phyloP scores from a whole-genome alignment of 305 asterid species.

The Fraxinus sp. region DNA sequence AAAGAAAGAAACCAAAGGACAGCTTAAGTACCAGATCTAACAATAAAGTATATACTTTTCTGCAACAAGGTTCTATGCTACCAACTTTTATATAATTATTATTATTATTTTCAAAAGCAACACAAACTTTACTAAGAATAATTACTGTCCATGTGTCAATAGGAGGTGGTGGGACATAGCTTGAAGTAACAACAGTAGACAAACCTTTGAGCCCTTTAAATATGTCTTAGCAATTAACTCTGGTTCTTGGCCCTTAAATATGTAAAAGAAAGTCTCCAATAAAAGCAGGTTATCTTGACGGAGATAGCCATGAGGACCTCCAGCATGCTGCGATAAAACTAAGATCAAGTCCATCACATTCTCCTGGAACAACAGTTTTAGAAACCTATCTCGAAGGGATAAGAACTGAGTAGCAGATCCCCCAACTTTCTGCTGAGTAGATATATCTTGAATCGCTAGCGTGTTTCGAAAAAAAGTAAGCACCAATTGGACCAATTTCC shows the following conservation, averaged over 20 bases:
- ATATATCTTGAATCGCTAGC: slow-evolving; percentile 83
- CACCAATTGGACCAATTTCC: slow-evolving; percentile 94
- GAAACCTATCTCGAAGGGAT: slow-evolving; percentile 70
- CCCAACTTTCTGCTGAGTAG: slow-evolving; percentile 73
- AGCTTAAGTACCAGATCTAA: neutral
- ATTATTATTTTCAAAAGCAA: neutral
- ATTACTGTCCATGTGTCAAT: neutral
- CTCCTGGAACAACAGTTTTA: slow-evolving; percentile 75
- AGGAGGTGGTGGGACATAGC: neutral
- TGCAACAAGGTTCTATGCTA: neutral
- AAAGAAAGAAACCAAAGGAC: neutral
- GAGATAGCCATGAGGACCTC: slow-evolving; percentile 66
- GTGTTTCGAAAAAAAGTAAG: slow-evolving; percentile 83
- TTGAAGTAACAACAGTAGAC: slow-evolving; percentile 25
- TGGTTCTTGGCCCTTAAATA: slow-evolving; percentile 87
- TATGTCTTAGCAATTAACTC: slow-evolving; percentile 66
- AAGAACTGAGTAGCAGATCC: slow-evolving; percentile 69
- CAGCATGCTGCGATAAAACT: slow-evolving; percentile 76
- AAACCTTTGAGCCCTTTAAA: slow-evolving; percentile 64
- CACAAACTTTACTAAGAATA: slow-evolving; percentile 5
- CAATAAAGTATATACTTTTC: neutral
- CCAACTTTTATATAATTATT: neutral
- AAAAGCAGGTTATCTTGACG: slow-evolving; percentile 91
- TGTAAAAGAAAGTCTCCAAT: slow-evolving; percentile 69
- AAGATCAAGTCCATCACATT: slow-evolving; percentile 89